Base-by-base conservation (phyloP, 2,329 filamentous ascomycete species). In the Hypoxylon sp. region DNA sequence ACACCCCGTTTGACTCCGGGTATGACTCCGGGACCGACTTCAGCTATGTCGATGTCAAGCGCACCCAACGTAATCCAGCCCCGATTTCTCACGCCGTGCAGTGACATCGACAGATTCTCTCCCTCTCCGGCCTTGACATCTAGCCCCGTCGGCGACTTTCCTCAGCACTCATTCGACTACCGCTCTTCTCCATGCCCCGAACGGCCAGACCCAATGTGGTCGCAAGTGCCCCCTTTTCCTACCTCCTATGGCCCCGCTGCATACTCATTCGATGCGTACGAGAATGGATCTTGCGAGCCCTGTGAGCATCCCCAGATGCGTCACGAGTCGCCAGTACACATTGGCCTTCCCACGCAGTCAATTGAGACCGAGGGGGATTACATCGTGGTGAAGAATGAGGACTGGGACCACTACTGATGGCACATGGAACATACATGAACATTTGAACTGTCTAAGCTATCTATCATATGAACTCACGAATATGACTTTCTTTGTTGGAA, bases 31-130 rank as follows among this genome's bases (percentile, higher is more conserved):
- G 69, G 58, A n/a, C 75, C 77, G 0, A 64, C 66, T 43, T 34
- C 69, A 50, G 56, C 63, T 30, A 57, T 68, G 34, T 56, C 63
- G 26, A 57, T 68, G 34, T 56, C 58, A 26, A 78, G 76, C 46
- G 67, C 73, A 60, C 76, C 70, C 55, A 63, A 74, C 59, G 26
- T 59, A 22, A 75, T 79, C 60, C 74, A 75, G 67, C 54, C 72
- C 54, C 61, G 78, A 65, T 57, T 86, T 26, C 79, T 85, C 61
- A 87, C 85, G 0, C 85, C 85, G 1, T 83, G 80, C 73, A 86
- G 84, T 73, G 85, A 87, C 58, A 74, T 71, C 4, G 84, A 86
- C 67, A 66, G 73, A 17, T 76, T 78, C 49, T 71, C 73, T 1
- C 63, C 72, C 7, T 64, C 74, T 2, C 73, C 73, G 6, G 68